These are phyloP conservation scores for Xylaria grammica DNA, from an alignment of 495 filamentous ascomycete species.

Conservation along the genomic window DNA sequence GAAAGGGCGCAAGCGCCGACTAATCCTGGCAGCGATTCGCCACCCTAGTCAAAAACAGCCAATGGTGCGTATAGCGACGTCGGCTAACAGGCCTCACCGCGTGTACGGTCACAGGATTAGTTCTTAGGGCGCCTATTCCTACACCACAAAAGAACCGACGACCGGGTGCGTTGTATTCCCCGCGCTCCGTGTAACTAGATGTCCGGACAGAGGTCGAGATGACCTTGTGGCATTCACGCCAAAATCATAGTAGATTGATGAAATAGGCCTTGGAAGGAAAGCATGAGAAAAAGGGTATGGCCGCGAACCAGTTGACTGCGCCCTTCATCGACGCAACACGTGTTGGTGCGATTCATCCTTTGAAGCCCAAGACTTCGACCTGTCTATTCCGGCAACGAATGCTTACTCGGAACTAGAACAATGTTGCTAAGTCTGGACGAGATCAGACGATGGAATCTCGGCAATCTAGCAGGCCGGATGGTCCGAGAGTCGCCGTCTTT, in stretches of 20 bases:
- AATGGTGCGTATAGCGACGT: constrained; percentile 31
- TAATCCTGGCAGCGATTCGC: constrained; percentile 31
- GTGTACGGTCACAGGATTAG: constrained; percentile 19
- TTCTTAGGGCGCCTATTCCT: constrained; percentile 18
- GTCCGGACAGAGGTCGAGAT: not conserved
- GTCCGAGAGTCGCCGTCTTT: not conserved
- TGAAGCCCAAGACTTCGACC: not conserved
- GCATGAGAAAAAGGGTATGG: not conserved
- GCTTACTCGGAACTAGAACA: not conserved
- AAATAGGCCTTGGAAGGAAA: no score
- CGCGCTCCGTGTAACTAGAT: not conserved
- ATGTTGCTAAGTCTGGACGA: not conserved
- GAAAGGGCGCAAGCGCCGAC: constrained; percentile 41
- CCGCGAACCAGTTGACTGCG: no score
- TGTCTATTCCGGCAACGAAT: not conserved
- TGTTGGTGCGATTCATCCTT: not conserved
- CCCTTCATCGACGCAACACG: no score
- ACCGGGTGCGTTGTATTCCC: not conserved
- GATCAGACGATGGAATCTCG: not conserved
- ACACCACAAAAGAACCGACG: not conserved
- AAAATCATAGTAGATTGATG: not conserved
- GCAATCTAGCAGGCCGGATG: constrained; percentile 5
- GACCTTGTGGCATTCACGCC: not conserved
- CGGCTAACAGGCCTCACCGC: constrained; percentile 37
- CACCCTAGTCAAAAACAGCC: constrained; percentile 34